Evolutionary conservation across 108 stramenopile genomes (phyloP), one percentile per base, ranked within the genome.

Genomic region (Pseudonitzschia multistriata): DNA sequence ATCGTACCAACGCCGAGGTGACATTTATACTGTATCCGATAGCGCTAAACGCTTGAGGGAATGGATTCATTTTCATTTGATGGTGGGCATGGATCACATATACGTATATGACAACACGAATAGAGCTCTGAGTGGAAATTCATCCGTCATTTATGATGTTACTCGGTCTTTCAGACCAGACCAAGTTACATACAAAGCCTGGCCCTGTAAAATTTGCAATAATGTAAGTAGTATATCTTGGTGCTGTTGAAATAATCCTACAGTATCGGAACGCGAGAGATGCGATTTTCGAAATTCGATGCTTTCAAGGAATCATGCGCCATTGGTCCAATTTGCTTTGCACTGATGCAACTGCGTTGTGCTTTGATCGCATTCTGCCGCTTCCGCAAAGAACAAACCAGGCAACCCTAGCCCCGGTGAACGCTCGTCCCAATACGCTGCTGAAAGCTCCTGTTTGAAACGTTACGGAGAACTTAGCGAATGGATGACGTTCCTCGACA

Each of bases 61-160:
- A 74, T 94, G 93, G 93, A 82, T 94, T 48, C 79, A 77, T 42
- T 94, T 87, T 78, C 87, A 94, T 68, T 66, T 87, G 53, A 73
- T 88, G 69, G 88, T 89, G 30, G 89, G 87, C 1, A 79, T 93
- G 25, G 89, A 93, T 70, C 92, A 90, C 56, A 36, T 93, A 21
- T 88, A 86, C 69, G 67, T 93, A 21, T 93, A 87, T 61, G 92
- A 93, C 76, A 93, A 93, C 62, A 79, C 84, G 6, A 78, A 59
- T 22, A 68, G 17, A 40, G 59, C 27, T 13, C 10, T 8, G 1
- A 53, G 24, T n/a, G 31, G 31, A 59, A 59, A 33, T 35, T 3
- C n/a, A 35, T 72, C 79, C 3, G 59, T 82, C 2, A 50, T 68
- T 3, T 35, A 40, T 36, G 10, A 33, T 7, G 76, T 87, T 14